phyloP scores from a whole-genome alignment of 2,329 filamentous ascomycete species.

The Talaromyces sp. region DNA sequence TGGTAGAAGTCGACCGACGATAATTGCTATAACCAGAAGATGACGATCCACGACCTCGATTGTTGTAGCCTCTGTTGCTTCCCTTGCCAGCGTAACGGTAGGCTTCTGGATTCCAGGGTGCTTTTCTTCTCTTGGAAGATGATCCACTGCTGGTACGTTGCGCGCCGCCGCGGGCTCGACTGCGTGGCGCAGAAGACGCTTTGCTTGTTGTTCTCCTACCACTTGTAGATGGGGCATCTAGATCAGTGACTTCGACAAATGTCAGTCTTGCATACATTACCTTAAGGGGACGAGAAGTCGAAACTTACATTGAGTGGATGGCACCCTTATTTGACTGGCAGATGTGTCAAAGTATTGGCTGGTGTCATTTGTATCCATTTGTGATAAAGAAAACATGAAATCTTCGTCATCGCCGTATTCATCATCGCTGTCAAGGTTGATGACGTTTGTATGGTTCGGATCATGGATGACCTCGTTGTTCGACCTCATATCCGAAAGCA shows the following conservation, averaged over 20 bases:
- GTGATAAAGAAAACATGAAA: slow-evolving; percentile 31
- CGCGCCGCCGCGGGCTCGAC: background rate
- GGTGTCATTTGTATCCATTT: slow-evolving; percentile 22
- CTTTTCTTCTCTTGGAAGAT: background rate
- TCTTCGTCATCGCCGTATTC: slow-evolving; percentile 36
- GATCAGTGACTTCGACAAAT: slow-evolving; percentile 12
- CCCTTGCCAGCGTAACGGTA: background rate
- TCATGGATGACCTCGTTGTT: slow-evolving; percentile 49
- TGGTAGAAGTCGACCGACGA: slow-evolving; percentile 1
- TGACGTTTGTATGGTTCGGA: slow-evolving; percentile 48
- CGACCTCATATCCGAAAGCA: slow-evolving; percentile 45
- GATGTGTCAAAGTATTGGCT: slow-evolving; percentile 37
- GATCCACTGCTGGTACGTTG: slow-evolving; percentile 13
- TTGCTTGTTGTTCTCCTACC: slow-evolving; percentile 13
- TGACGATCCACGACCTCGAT: slow-evolving; percentile 9
- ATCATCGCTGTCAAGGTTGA: slow-evolving; percentile 46
- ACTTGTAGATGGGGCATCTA: background rate
- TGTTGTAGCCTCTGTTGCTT: background rate
- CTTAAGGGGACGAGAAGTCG: no score
- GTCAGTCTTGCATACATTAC: slow-evolving; percentile 8
- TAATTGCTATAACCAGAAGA: slow-evolving; percentile 3
- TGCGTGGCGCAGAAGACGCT: slow-evolving; percentile 11
- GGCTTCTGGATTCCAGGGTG: background rate
- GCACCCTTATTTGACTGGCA: background rate
- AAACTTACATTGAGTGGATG: slow-evolving; percentile 18